Base-by-base conservation (phyloP, 768 basidiomycete genomes). In the Mycena metata region DNA sequence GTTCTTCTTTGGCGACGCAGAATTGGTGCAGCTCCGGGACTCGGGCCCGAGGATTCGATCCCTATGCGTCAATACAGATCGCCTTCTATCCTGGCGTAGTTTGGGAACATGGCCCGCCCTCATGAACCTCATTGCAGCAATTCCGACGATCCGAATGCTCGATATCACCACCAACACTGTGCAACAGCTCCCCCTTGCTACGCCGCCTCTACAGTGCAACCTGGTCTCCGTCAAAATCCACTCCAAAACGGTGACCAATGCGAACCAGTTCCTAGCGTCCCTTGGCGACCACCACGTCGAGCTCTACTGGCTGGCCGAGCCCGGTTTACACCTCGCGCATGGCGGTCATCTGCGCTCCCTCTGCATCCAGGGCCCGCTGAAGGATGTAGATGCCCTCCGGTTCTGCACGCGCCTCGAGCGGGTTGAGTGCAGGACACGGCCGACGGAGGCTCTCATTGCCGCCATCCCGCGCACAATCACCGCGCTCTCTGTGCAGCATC, bases 401-500 rank as follows among this genome's bases (percentile, higher is more conserved):
- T 7, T 24, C 13, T 61, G 49, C 26, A 61, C 60, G 7, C 49
- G 17, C 3, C 49, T 51, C 19, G 60, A 61, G 49, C 49, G 60
- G 2, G 42, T 61, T 19, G 49, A 61, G 21, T 42, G 49, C 24
- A 16, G n/a, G 17, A 36, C 24, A 1, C 13, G 50, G 10, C 60
- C 39, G 10, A 10, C 39, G 7, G 39, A 51, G 11, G 47, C 15
- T 9, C 35, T 51, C 11, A 24, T 61, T 17, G 36, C 36, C 24
- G 60, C 60, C 8, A 52, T 61, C 23, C 49, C 49, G 9, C 24
- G 49, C 0, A 51, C 50, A 4, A 61, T 51, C 39, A 41, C 12
- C 12, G 36, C 49, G 2, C n/a, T 61, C 23, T 33, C 12, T 6
- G 35, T 49, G 46, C 46, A 23, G 13, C n/a, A 23, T 6, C 2